Percentiles rank a stretch among this genome's conserved stretches.
These are phyloP conservation scores for Colletotrichum scovillei DNA, from an alignment of 2,329 filamentous ascomycete genomes.

Conservation along the genomic window DNA sequence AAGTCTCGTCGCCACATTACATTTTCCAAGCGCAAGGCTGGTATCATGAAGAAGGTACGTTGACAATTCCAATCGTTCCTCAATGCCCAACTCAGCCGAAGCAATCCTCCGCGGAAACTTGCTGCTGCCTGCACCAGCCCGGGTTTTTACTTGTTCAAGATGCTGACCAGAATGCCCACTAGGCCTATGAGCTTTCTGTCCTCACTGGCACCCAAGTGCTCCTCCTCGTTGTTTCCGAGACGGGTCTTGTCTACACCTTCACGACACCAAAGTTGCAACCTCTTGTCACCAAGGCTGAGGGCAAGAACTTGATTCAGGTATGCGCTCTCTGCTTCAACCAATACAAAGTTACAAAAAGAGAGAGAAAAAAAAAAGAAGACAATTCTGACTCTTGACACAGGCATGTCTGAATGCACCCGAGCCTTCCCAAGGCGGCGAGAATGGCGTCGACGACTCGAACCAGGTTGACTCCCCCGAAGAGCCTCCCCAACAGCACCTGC, in stretches of 20 bases:
- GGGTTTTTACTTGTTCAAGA: neutral
- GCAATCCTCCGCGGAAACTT: neutral
- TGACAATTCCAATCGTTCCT: neutral
- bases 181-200: constrained; percentile 98
- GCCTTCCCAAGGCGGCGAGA: constrained; percentile 82
- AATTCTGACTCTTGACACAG: constrained; percentile 57
- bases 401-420: constrained; percentile 97
- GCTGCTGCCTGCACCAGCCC: neutral
- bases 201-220: constrained; percentile 98
- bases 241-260: constrained; percentile 96
- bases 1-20: constrained; percentile 99
- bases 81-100: too few species aligned
- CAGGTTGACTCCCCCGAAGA: constrained; percentile 94
- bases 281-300: constrained; percentile 96
- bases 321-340: constrained; percentile 42
- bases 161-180: constrained; percentile 24
- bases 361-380: too few species aligned
- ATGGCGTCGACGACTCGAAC: constrained; percentile 80
- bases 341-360: too few species aligned
- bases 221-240: constrained; percentile 95
- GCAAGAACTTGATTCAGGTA: constrained; percentile 99
- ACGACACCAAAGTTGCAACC: constrained; percentile 98
- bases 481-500: constrained; percentile 79
- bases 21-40: constrained; percentile 99
- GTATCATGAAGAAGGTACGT: constrained; percentile 99